Conservation (phyloP, 2,329 filamentous ascomycete genomes). For the Emericellopsis cladophorae region DNA sequence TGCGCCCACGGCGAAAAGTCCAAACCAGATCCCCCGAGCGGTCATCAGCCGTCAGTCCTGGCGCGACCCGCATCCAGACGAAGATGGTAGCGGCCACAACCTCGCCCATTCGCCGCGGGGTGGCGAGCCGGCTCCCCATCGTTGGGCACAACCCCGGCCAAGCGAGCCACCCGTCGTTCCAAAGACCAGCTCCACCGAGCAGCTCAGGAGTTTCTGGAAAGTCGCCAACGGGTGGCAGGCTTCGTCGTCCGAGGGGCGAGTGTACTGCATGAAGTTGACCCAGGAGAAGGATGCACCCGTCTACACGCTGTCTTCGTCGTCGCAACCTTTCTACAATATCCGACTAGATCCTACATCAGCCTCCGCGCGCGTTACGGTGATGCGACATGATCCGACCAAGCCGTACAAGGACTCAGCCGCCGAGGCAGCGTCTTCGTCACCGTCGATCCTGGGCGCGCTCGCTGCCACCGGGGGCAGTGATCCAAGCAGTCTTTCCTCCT, state of each 20-base stretch:
- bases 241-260: conserved; percentile 41
- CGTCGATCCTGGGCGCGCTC: conserved; percentile 12
- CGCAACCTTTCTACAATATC: conserved; percentile 56
- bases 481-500: conserved; percentile 7
- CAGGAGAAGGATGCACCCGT: conserved; percentile 48
- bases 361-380: conserved; percentile 47
- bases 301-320: conserved; percentile 49
- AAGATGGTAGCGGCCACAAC: conserved; percentile 10
- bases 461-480: conserved; percentile 9
- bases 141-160: conserved; percentile 12
- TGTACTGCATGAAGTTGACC: conserved; percentile 45
- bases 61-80: conserved; percentile 5
- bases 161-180: conserved; percentile 31
- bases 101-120: conserved; percentile 8
- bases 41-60: conserved; percentile 57
- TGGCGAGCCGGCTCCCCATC: conserved; percentile 2
- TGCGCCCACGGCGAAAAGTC: conserved; percentile 52
- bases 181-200: conserved; percentile 41
- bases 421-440: conserved; percentile 10
- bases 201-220: conserved; percentile 55
- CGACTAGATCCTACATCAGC: conserved; percentile 50
- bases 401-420: conserved; percentile 31
- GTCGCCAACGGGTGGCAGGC: conserved; percentile 59
- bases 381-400: conserved; percentile 47
- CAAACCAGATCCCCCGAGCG: conserved; percentile 48